Percentiles rank a stretch among this genome's conserved stretches.
Evolutionary conservation across 768 basidiomycete species (phyloP).

Genomic region (Tricholoma saponaceum): DNA sequence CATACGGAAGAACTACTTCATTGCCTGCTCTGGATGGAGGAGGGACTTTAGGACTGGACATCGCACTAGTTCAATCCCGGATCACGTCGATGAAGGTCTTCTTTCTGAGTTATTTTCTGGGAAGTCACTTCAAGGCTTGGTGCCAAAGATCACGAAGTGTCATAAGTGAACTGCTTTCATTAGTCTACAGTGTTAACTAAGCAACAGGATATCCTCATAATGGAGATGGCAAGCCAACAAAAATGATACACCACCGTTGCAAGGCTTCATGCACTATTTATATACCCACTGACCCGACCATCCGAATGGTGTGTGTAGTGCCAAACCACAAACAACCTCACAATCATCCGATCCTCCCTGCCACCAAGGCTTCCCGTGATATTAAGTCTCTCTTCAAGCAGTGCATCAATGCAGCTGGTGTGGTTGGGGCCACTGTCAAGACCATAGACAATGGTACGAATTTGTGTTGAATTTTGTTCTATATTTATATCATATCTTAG

Average conservation of each 20-base stretch:
- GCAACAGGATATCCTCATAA: conserved; percentile 4
- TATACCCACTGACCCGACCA: conserved; percentile 4
- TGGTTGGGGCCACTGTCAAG: conserved; percentile 9
- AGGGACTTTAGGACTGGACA: neutral
- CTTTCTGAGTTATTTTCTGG: neutral
- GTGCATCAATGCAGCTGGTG: conserved; percentile 6
- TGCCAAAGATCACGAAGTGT: neutral
- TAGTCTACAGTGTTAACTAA: neutral
- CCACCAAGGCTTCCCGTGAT: conserved; percentile 7
- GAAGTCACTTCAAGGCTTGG: neutral
- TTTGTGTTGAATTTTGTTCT: neutral
- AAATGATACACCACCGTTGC: neutral
- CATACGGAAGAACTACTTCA: neutral
- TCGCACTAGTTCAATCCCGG: neutral
- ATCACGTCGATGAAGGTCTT: conserved; percentile 3
- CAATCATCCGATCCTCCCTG: conserved; percentile 16
- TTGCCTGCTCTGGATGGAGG: conserved; percentile 1
- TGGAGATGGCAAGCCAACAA: neutral
- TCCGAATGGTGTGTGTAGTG: conserved; percentile 9
- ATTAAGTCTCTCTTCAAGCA: neutral
- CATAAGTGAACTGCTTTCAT: neutral
- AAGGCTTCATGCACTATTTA: conserved; percentile 3
- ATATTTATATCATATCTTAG: neutral
- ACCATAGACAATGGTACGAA: conserved; percentile 13
- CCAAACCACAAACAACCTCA: conserved; percentile 5